phyloP scores from a whole-genome alignment of 768 basidiomycete species.

The Postia placenta region DNA sequence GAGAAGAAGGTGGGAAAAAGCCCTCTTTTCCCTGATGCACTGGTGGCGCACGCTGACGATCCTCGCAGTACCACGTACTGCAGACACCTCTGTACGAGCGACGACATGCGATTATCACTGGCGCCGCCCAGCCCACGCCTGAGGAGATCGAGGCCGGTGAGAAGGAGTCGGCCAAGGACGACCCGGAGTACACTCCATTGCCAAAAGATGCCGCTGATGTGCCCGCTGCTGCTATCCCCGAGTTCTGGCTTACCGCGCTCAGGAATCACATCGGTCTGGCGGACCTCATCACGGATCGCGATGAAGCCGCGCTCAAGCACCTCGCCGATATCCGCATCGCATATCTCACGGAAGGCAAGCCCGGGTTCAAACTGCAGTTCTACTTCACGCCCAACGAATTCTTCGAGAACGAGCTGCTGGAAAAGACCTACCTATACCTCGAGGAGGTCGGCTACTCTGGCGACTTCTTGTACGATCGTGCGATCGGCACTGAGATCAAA shows the following conservation, averaged over 20 bases:
- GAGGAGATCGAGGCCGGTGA: slow-evolving; percentile 85
- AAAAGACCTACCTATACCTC: slow-evolving; percentile 93
- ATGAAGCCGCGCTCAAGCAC: slow-evolving; percentile 78
- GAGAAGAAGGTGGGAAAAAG: slow-evolving; percentile 78
- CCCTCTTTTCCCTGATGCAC: neutral
- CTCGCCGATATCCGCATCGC: slow-evolving; percentile 76
- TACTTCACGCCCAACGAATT: slow-evolving; percentile 76
- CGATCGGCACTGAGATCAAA: slow-evolving; percentile 85
- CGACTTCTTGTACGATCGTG: slow-evolving; percentile 94
- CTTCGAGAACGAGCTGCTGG: slow-evolving; percentile 78
- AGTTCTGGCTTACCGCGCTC: slow-evolving; percentile 97
- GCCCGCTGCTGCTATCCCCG: slow-evolving; percentile 59
- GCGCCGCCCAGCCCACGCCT: slow-evolving; percentile 60
- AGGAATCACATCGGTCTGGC: slow-evolving; percentile 84
- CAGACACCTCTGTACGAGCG: slow-evolving; percentile 84
- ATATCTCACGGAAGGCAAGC: slow-evolving; percentile 70
- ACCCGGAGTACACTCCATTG: slow-evolving; percentile 61
- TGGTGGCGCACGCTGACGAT: slow-evolving; percentile 8
- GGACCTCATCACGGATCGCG: slow-evolving; percentile 90
- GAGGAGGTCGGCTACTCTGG: slow-evolving; percentile 92
- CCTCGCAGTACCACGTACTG: slow-evolving; percentile 61
- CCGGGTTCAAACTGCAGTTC: slow-evolving; percentile 92
- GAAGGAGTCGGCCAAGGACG: slow-evolving; percentile 65
- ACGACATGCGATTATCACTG: slow-evolving; percentile 77
- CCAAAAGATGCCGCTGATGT: slow-evolving; percentile 17